phyloP scores from a whole-genome alignment of 2,329 filamentous ascomycete species.

The Exophiala bonariae region DNA sequence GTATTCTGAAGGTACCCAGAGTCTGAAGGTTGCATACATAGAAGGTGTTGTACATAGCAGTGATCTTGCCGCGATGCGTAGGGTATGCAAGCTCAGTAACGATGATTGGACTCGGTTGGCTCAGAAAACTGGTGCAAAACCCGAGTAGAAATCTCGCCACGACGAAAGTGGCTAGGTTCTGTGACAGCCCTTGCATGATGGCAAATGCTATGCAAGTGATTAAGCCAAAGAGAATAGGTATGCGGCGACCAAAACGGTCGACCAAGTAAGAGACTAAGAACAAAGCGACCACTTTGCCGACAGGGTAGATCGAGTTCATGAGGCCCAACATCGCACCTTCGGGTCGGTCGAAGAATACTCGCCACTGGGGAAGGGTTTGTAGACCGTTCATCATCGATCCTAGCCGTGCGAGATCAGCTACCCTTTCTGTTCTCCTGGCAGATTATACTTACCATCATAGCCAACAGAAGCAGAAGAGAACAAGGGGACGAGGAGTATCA shows the following conservation, averaged over 20 bases:
- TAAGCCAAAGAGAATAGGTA: constrained; percentile 13
- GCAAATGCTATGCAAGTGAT: constrained; percentile 6
- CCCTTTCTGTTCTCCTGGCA: too few species aligned
- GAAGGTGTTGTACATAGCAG: constrained; percentile 23
- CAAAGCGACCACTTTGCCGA: constrained; percentile 14
- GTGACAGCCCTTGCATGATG: constrained; percentile 25
- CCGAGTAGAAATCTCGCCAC: constrained; percentile 33
- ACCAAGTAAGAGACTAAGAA: constrained; percentile 8
- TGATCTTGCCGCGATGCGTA: constrained; percentile 24
- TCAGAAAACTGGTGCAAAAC: constrained; percentile 31
- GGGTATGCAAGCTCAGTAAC: constrained; percentile 31
- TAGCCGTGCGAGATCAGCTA: too few species aligned
- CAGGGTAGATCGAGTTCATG: constrained; percentile 12
- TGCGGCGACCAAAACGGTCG: constrained; percentile 15
- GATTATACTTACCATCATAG: constrained; percentile 46
- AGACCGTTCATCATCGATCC: constrained; percentile 49
- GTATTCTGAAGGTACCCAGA: neutral
- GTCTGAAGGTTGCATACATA: constrained; percentile 35
- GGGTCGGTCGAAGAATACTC: constrained; percentile 32
- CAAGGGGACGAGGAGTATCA: constrained; percentile 45
- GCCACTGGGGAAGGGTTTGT: constrained; percentile 44
- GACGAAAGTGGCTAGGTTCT: constrained; percentile 35
- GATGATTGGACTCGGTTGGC: constrained; percentile 30
- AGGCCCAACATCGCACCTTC: constrained; percentile 9
- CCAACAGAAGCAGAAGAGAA: constrained; percentile 45